These are phyloP conservation scores for Coprinopsis strossmayeri DNA, from an alignment of 768 basidiomycete species.

Conservation along the genomic window DNA sequence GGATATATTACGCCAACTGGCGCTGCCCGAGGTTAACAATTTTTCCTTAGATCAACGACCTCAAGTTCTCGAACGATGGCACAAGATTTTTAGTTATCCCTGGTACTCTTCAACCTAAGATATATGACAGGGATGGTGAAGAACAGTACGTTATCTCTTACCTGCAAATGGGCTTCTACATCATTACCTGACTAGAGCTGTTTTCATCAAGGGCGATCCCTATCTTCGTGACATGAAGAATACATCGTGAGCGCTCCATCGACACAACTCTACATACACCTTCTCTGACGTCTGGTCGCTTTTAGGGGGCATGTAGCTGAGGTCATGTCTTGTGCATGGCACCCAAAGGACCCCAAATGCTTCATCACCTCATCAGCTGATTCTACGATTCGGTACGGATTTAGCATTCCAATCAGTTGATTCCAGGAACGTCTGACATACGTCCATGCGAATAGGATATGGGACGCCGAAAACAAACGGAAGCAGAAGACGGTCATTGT, in stretches of 20 bases:
- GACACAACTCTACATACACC: neutral
- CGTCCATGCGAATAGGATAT: constrained; percentile 52
- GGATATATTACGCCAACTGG: constrained; percentile 19
- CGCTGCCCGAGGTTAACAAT: neutral
- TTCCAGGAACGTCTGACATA: constrained; percentile 2
- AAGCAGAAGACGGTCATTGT: constrained; percentile 97
- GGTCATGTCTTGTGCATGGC: constrained; percentile 85
- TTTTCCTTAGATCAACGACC: constrained; percentile 69
- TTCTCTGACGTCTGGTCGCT: constrained; percentile 5
- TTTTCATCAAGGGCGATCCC: constrained; percentile 90
- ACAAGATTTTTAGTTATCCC: constrained; percentile 82
- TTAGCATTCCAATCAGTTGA: neutral
- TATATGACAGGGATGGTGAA: constrained; percentile 91
- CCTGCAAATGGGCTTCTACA: constrained; percentile 22
- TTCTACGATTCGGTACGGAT: constrained; percentile 78
- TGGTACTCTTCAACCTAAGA: constrained; percentile 80
- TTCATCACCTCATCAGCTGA: constrained; percentile 96
- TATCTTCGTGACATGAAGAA: constrained; percentile 99
- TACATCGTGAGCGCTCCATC: constrained; percentile 63
- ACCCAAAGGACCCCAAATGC: constrained; percentile 74
- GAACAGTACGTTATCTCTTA: constrained; percentile 60
- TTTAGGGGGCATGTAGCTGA: constrained; percentile 91
- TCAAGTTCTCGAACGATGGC: constrained; percentile 85
- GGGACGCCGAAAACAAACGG: constrained; percentile 88
- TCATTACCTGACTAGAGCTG: constrained; percentile 59